Evolutionary conservation across 345 rosid species (phyloP).

Genomic region (Populus deltoides): DNA sequence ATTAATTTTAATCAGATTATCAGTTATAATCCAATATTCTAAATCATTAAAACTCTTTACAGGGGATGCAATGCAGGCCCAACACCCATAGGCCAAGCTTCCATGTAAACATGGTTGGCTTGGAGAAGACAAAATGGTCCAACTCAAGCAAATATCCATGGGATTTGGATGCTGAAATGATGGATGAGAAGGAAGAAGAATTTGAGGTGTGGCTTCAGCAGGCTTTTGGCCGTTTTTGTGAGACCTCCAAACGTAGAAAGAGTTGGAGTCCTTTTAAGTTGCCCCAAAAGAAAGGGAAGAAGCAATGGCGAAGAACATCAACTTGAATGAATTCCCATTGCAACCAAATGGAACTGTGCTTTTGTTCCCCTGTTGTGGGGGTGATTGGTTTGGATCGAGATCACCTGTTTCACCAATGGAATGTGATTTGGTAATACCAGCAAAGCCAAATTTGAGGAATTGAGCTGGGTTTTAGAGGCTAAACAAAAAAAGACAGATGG

Average conservation of each 20-base stretch:
- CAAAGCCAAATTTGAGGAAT: background rate
- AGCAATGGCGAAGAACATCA: conserved; percentile 83
- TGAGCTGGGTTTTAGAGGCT: background rate
- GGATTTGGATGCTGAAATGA: conserved; percentile 92
- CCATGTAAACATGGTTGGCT: conserved; percentile 93
- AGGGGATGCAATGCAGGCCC: conserved; percentile 98
- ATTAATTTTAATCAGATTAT: background rate
- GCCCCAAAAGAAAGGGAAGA: conserved; percentile 75
- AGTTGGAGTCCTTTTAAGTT: conserved; percentile 96
- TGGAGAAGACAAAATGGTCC: conserved; percentile 77
- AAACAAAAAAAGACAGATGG: background rate
- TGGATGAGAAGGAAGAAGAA: conserved; percentile 85
- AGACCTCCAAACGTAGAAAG: conserved; percentile 79
- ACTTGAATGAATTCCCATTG: conserved; percentile 16
- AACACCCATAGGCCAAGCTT: conserved; percentile 95
- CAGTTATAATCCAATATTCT: background rate
- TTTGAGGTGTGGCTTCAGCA: conserved; percentile 91
- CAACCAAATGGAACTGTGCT: background rate
- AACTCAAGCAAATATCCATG: conserved; percentile 83
- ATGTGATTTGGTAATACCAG: background rate
- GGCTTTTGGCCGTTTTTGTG: conserved; percentile 89
- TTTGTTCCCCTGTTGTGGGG: background rate
- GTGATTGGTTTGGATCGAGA: background rate
- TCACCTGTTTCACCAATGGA: background rate
- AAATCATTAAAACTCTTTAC: conserved; percentile 20